Evolutionary conservation across 768 basidiomycete species (phyloP), one percentile per base, ranked within the genome.

Genomic region (Calocybe cyanea): DNA sequence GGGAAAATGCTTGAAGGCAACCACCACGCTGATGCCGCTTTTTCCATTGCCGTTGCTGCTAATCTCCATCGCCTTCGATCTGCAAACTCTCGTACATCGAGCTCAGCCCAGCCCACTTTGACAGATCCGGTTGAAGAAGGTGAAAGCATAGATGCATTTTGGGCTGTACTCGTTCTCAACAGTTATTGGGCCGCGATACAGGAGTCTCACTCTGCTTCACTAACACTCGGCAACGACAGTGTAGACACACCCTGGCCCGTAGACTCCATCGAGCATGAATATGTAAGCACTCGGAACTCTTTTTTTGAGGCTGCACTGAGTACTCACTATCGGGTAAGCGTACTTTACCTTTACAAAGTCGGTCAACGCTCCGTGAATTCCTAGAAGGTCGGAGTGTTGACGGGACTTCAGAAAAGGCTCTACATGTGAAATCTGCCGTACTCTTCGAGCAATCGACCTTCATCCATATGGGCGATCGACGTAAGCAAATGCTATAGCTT

Each of bases 91-190:
- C 25, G 17, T n/a, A n/a, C 10, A 6, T 7, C 7, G 17, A 18
- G 13, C 19, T 35, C 7, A 14, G 14, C 13, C 7, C n/a, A 18
- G 25, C 15, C 44, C 9, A 51, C 49, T 20, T 34, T 51, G n/a
- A 42, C 44, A 13, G 47, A 49, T 28, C n/a, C 41, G 14, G 41
- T 53, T 28, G 55, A 58, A 19, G 48, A 52, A 19, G 42, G 40
- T 15, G 55, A 58, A 43, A 44, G 51, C 21, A 52, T 56, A 32
- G 40, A 50, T 28, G 55, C 52, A 11, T 58, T 58, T 38, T 58
- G 57, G 57, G 41, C 46, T 13, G 55, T 56, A 4, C 37, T 52
- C 11, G 31, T 46, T 14, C 51, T 58, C 31, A 50, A 45, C 42
- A 54, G 52, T 28, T 40, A 52, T 35, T 54, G 54, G 50, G 46